Base-by-base conservation (phyloP, 106 monocot genomes). In the Phalaenopsis equestris region DNA sequence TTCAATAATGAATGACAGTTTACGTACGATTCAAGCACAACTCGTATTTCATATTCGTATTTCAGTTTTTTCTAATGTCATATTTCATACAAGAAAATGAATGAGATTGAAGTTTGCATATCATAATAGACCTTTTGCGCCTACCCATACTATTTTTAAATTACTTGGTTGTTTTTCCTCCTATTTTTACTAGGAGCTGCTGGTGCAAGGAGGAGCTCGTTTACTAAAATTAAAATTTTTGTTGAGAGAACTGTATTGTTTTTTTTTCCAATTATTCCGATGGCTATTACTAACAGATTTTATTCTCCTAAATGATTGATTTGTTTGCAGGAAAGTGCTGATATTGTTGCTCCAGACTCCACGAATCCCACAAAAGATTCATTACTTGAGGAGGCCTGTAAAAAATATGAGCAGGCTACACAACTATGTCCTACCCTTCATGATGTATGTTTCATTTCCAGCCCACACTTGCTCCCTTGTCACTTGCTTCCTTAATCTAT, bases 321-420 rank as follows among this genome's bases (percentile, higher is more conserved):
- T 46, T 46, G 67, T 49, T 38, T 83, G 65, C 88, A 98, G 97
- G 94, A 98, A 77, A 92, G 90, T 92, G 97, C 97, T 76, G 94
- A 98, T 79, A 94, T 87, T 92, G 87, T 98, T 79, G 76, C 78
- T 88, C 85, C 90, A 76, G 92, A 94, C 45, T 92, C 94, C 64
- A 81, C 49, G 77, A 80, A 87, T 57, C 82, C 87, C 72, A 88
- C 94, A 47, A 98, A 98, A 88, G 97, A 98, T 88, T 89, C 90
- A 37, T 89, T 98, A 56, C 97, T 98, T 75, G 97, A 98, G 75
- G 97, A 94, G 75, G 97, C 97, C 76, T 98, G 97, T 87, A 98
- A 89, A 86, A 98, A 98, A 73, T 98, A 98, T 87, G 92, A 89
- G 58, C 90, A 98, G 83, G 97, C 97, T 83, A 98, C 94, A 75